A percentile compares a stretch with the other conserved stretches of the same genome.
Evolutionary conservation across 2,329 filamentous ascomycete species (phyloP).

Genomic region (Sporothrix inflata): DNA sequence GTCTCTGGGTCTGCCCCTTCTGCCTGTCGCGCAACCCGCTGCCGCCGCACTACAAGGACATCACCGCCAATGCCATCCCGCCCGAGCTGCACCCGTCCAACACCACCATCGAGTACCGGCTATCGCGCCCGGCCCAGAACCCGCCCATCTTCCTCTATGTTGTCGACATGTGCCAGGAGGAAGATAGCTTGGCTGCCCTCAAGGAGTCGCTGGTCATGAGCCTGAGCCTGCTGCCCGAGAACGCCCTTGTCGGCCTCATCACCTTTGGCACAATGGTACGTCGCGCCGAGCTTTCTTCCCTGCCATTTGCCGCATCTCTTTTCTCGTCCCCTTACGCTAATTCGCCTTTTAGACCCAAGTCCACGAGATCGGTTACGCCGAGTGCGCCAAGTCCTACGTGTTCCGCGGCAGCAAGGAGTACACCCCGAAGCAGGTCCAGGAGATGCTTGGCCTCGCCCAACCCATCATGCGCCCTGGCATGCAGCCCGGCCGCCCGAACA

Average conservation of each 20-base stretch:
- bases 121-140: conserved; percentile 79
- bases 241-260: conserved; percentile 79
- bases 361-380: conserved; percentile 95
- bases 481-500: conserved; percentile 67
- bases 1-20: conserved; percentile 88
- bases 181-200: conserved; percentile 78
- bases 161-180: conserved; percentile 86
- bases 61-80: conserved; percentile 78
- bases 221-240: conserved; percentile 77
- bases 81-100: conserved; percentile 80
- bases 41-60: conserved; percentile 87
- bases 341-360: conserved; percentile 72
- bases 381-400: conserved; percentile 98
- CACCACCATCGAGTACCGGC: conserved; percentile 87
- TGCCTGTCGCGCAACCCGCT: conserved; percentile 82
- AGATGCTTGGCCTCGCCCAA: conserved; percentile 88
- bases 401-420: conserved; percentile 99
- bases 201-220: conserved; percentile 89
- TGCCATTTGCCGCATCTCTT: neutral
- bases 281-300: neutral
- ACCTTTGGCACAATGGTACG: conserved; percentile 91
- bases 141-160: conserved; percentile 87
- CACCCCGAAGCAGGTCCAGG: conserved; percentile 96
- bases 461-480: conserved; percentile 74
- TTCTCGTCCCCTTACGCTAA: conserved; percentile 33